Evolutionary conservation across 768 basidiomycete genomes (phyloP).

Genomic region (Pleurotus giganteus): DNA sequence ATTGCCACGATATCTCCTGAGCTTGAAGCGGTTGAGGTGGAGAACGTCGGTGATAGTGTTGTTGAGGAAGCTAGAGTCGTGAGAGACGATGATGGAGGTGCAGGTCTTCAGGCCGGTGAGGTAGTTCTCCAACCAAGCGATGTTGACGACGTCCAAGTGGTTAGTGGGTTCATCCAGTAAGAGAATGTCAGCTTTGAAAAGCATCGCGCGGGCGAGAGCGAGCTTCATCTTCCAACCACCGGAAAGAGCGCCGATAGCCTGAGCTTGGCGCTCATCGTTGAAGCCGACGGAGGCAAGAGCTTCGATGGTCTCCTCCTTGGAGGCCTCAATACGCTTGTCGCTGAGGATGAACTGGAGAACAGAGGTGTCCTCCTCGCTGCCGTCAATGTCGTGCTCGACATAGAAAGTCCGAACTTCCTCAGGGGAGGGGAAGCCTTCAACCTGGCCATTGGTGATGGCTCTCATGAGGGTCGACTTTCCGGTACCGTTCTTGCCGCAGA

Average conservation of each 20-base stretch:
- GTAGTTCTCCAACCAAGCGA: constrained; percentile 96
- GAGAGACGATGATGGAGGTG: constrained; percentile 98
- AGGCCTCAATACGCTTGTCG: constrained; percentile 79
- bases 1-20: constrained; percentile 93
- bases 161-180: constrained; percentile 96
- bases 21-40: constrained; percentile 97
- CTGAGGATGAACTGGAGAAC: constrained; percentile 84
- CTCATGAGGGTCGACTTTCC: constrained; percentile 96
- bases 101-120: constrained; percentile 83
- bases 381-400: constrained; percentile 99
- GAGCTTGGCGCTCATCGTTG: constrained; percentile 79
- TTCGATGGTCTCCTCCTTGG: constrained; percentile 67
- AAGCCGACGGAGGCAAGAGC: constrained; percentile 92
- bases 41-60: constrained; percentile 98
- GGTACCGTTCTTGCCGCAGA: constrained; percentile 98
- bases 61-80: constrained; percentile 97
- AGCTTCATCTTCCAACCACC: constrained; percentile 99
- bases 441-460: constrained; percentile 90
- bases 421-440: constrained; percentile 97
- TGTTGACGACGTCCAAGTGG: constrained; percentile 95
- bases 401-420: constrained; percentile 98
- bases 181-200: constrained; percentile 97
- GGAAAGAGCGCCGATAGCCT: constrained; percentile 86
- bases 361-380: constrained; percentile 88
- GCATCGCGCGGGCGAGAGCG: constrained; percentile 93